A percentile compares a stretch with the other conserved stretches of the same genome.
Evolutionary conservation across 306 rosid genomes (phyloP).

Genomic region (Quercus alba): DNA sequence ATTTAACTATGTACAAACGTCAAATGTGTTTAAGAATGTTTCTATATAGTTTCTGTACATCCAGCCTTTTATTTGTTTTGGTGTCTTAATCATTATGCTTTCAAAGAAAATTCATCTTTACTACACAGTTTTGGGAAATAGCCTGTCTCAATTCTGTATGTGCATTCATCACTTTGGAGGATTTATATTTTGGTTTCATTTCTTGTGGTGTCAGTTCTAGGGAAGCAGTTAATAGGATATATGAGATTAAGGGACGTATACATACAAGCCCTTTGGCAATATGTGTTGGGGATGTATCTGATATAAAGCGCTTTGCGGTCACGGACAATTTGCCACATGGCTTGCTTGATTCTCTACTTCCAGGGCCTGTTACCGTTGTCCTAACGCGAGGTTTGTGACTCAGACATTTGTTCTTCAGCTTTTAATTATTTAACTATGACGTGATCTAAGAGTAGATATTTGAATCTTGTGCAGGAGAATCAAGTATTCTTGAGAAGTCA

Average conservation of each 20-base stretch:
- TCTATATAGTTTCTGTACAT: not conserved
- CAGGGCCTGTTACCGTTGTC: constrained; percentile 88
- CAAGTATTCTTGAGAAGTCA: constrained; percentile 78
- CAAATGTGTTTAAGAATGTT: not conserved
- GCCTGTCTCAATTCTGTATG: not conserved
- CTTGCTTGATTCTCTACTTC: constrained; percentile 78
- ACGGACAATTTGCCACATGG: constrained; percentile 69
- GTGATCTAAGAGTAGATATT: constrained; percentile 16
- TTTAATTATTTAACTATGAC: not conserved
- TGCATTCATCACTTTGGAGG: not conserved
- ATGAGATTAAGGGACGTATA: constrained; percentile 77
- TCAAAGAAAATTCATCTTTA: not conserved
- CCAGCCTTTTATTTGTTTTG: not conserved
- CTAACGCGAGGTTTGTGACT: constrained; percentile 59
- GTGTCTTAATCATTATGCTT: not conserved
- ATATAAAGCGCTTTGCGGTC: constrained; percentile 63
- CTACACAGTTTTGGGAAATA: not conserved
- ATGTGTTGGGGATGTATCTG: constrained; percentile 74
- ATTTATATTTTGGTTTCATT: not conserved
- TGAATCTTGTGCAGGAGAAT: constrained; percentile 64
- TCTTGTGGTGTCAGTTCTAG: constrained; percentile 47
- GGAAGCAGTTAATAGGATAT: constrained; percentile 73
- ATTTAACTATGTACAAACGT: too few species aligned
- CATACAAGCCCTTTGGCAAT: constrained; percentile 82
- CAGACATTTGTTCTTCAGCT: not conserved